phyloP scores from a whole-genome alignment of 495 filamentous ascomycete species.

The Chaetomium cochliodes region DNA sequence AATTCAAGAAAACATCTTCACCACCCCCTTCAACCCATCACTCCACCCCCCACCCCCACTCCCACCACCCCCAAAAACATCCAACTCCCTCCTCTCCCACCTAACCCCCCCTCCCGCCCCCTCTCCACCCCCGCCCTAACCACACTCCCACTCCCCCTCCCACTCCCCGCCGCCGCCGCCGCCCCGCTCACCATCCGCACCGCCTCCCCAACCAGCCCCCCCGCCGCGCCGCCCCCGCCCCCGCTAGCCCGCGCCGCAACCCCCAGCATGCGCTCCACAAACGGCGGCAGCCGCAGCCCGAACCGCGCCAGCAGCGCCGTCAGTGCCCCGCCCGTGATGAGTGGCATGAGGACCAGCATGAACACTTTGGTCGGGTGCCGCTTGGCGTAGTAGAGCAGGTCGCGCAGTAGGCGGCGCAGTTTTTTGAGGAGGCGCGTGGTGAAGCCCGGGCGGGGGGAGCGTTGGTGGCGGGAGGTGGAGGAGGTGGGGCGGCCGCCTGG shows the following conservation, averaged over 20 bases:
- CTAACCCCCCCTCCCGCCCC: conserved; percentile 37
- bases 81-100: conserved; percentile 44
- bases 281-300: conserved; percentile 67
- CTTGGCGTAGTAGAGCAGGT: conserved; percentile 72
- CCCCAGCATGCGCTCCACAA: conserved; percentile 56
- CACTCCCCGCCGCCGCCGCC: conserved; percentile 16
- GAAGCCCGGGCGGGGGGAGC: conserved; percentile 74
- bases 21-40: conserved; percentile 55
- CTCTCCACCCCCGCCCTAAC: conserved; percentile 29
- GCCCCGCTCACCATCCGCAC: conserved; percentile 43
- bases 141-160: neutral
- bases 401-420: conserved; percentile 69
- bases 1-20: conserved; percentile 61
- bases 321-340: conserved; percentile 78
- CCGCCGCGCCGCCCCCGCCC: conserved; percentile 52
- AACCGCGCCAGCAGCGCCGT: conserved; percentile 68
- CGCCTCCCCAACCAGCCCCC: conserved; percentile 55
- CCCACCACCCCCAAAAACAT: conserved; percentile 16
- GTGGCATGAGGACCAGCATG: conserved; percentile 78
- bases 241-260: conserved; percentile 51
- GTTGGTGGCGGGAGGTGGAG: conserved; percentile 64
- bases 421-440: conserved; percentile 65
- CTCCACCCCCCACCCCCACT: conserved; percentile 40
- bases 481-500: conserved; percentile 3
- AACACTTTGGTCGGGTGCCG: conserved; percentile 79